Evolutionary conservation across 108 stramenopile species (phyloP), one percentile per base, ranked within the genome.

Genomic region (Craspedostauros australis): DNA sequence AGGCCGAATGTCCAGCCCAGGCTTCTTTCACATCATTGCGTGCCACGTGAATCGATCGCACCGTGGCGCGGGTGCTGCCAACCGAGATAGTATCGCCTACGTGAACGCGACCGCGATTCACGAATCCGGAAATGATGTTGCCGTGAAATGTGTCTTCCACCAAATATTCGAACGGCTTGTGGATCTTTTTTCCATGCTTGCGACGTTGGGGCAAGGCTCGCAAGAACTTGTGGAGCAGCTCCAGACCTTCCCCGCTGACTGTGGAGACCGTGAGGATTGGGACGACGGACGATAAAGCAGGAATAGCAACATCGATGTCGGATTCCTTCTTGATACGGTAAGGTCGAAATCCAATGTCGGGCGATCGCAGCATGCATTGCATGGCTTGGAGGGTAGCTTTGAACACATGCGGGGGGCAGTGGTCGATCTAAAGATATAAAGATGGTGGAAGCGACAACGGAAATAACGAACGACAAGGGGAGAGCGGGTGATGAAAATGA

Each of bases 181-280:
- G 2, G 12, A 28, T 7, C 36, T 65, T 57, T 36, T 58, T 46
- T 24, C 12, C 11, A 11, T 34, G 62, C 29, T 39, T 22, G 19
- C 62, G 39, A 24, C 62, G 39, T 44, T 63, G 41, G 3, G 64
- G 64, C 5, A 66, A 19, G 22, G 11, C 8, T 12, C 31, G 38
- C 7, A 81, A 46, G 33, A 86, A 73, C n/a, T 39, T 54, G 5
- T 72, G 64, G n/a, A 88, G 43, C 7, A 81, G 46, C 11, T 82
- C 79, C 53, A 85, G 37, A 2, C 79, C 73, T 38, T 79, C 42
- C 3, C 84, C 84, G 32, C 70, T 80, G 5, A 86, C 84, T 39
- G 44, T 66, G 14, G 74, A 79, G 33, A 82, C 67, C 16, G 59
- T 57, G 32, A 86, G 70, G 9, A 88, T 79, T n/a, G 84, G 84